Base-by-base conservation (phyloP, 2,329 filamentous ascomycete genomes). In the Diaporthe vaccinii region DNA sequence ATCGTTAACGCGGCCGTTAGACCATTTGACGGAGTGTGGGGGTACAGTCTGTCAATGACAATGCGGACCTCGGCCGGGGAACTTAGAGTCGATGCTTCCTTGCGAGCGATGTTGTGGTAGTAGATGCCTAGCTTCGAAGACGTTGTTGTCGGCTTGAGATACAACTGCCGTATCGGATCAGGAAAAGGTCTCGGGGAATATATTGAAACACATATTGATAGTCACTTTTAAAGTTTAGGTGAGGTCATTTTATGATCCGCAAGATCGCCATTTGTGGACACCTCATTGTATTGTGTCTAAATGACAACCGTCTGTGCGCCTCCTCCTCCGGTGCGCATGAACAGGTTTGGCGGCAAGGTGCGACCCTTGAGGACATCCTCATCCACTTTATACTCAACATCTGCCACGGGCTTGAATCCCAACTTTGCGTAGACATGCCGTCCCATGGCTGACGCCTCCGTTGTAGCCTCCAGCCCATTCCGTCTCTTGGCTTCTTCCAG, bases 371-470 rank as follows among this genome's bases (percentile, higher is more conserved):
- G 75, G 46, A 88, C 88, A 78, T 87, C 84, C 3, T 82, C 82
- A 69, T 88, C 87, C 28, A 87, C 81, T 3, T 80, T 75, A 71
- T 86, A 89, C 39, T 81, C 82, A 14, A 88, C 82, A 73, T 89
- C 87, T 0, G 71, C 76, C 53, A 85, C 84, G 4, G 83, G 82
- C 39, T 79, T 78, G 74, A 89, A 90, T 0, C 87, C 88, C 51
- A 88, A 69, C 75, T 85, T 84, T n/a, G 75, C 57, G 70, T 90
- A 90, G 0, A 86, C 86, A 36, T 80, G 78, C 14, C 88, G 81
- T 4, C 88, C 88, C 87, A 89, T 87, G 20, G 78, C 78, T 25
- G 87, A 89, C 2, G 83, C 88, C 79, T 89, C 88, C 0, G 84
- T 86, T 14, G 84, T 82, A 8, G 82, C 80, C 77, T 89, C 87